phyloP scores from a whole-genome alignment of 208 protist species.

The Wallacemonas sp. region DNA sequence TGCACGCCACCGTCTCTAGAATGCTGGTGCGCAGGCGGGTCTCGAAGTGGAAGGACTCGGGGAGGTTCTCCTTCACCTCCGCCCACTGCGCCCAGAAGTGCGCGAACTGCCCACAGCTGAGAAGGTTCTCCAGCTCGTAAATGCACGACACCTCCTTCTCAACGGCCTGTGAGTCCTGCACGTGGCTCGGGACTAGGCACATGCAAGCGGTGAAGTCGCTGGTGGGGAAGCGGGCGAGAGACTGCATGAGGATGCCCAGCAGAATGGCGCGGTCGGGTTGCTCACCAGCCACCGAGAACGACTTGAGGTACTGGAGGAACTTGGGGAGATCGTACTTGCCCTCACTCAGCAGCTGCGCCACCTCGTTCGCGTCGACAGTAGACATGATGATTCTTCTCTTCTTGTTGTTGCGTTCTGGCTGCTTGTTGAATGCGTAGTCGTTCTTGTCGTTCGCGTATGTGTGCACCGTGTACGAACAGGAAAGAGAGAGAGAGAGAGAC shows the following conservation, averaged over 20 bases:
- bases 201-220: conserved; percentile 87
- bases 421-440: too few relatives aligned
- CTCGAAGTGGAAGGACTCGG: conserved; percentile 78
- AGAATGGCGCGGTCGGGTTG: conserved; percentile 77
- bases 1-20: conserved; percentile 64
- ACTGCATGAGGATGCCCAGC: conserved; percentile 77
- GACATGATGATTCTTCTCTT: conserved; percentile 14
- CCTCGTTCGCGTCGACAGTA: conserved; percentile 59
- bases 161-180: conserved; percentile 72
- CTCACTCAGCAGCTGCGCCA: conserved; percentile 73
- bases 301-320: conserved; percentile 82
- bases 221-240: conserved; percentile 80
- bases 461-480: too few relatives aligned
- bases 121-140: conserved; percentile 88
- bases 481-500: too few relatives aligned
- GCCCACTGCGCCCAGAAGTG: conserved; percentile 82
- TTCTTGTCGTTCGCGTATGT: too few relatives aligned
- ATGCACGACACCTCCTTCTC: conserved; percentile 80
- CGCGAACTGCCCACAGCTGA: conserved; percentile 77
- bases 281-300: conserved; percentile 51
- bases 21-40: conserved; percentile 74
- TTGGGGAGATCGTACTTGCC: conserved; percentile 81
- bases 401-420: too few relatives aligned
- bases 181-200: conserved; percentile 78
- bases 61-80: conserved; percentile 58